Evolutionary conservation across 2,329 filamentous ascomycete species (phyloP).

Genomic region (Aspergillus aculeatinus): DNA sequence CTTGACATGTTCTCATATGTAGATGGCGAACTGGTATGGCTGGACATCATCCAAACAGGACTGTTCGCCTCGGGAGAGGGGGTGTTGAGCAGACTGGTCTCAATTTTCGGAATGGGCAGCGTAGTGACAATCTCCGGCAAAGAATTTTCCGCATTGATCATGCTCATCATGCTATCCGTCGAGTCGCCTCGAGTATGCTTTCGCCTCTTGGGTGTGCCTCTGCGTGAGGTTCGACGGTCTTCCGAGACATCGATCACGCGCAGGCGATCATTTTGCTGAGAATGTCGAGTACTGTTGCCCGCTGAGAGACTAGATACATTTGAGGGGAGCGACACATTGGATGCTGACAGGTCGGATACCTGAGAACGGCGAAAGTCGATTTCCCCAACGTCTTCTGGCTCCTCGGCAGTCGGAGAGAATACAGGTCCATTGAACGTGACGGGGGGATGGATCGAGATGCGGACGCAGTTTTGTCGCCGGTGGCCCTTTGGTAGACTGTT

Average conservation of each 20-base stretch:
- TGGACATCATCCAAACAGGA: conserved; percentile 27
- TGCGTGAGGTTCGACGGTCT: conserved; percentile 16
- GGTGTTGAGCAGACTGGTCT: conserved; percentile 24
- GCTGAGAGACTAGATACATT: conserved; percentile 20
- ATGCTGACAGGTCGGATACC: conserved; percentile 21
- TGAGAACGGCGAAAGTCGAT: conserved; percentile 25
- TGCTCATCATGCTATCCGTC: conserved; percentile 13
- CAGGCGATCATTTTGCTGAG: conserved; percentile 7
- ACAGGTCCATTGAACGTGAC: conserved; percentile 34
- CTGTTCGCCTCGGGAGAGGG: conserved; percentile 32
- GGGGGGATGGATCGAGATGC: conserved; percentile 41
- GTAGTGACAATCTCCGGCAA: conserved; percentile 30
- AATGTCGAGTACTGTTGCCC: conserved; percentile 17
- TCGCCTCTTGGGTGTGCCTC: conserved; percentile 28
- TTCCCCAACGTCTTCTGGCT: conserved; percentile 35
- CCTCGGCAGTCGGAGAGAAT: conserved; percentile 38
- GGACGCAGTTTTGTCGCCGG: conserved; percentile 44
- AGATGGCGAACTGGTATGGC: conserved; percentile 23
- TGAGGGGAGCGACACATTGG: conserved; percentile 16
- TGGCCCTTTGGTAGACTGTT: conserved; percentile 40
- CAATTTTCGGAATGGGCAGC: conserved; percentile 19
- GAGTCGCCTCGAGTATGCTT: conserved; percentile 19
- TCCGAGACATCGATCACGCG: conserved; percentile 9
- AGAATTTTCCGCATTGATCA: conserved; percentile 20
- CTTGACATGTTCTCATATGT: conserved; percentile 24